Evolutionary conservation across 371 early-diverging fungal species (phyloP).

Genomic region (Lichtheimia ornata): DNA sequence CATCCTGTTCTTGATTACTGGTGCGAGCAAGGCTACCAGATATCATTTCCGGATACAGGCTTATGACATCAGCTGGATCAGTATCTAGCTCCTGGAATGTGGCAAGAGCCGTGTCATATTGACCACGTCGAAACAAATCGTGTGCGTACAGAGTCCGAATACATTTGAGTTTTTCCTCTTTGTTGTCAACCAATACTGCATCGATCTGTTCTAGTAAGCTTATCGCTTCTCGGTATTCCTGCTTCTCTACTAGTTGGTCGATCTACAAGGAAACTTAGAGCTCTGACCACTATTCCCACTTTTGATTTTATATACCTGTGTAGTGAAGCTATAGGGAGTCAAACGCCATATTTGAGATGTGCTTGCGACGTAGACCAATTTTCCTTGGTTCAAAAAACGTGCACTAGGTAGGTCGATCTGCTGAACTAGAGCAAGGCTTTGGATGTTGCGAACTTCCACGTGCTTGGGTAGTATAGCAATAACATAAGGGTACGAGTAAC

Average conservation of each 20-base stretch:
- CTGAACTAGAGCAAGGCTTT: conserved; percentile 82
- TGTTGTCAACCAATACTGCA: conserved; percentile 80
- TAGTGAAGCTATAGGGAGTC: conserved; percentile 83
- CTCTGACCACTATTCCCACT: neutral
- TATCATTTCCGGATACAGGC: conserved; percentile 78
- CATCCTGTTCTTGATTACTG: neutral
- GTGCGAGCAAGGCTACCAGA: conserved; percentile 40
- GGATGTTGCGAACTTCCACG: conserved; percentile 87
- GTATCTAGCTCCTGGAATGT: conserved; percentile 82
- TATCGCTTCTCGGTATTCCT: conserved; percentile 84
- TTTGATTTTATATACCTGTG: conserved; percentile 63
- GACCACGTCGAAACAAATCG: conserved; percentile 74
- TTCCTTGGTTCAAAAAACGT: conserved; percentile 65
- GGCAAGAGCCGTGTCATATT: conserved; percentile 79
- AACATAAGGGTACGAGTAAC: conserved; percentile 77
- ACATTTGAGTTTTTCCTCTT: conserved; percentile 58
- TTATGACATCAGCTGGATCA: conserved; percentile 82
- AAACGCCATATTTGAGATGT: conserved; percentile 81
- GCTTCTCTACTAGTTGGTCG: conserved; percentile 76
- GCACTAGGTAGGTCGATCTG: conserved; percentile 66
- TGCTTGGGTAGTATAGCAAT: conserved; percentile 68
- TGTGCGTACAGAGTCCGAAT: conserved; percentile 86
- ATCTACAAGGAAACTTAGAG: conserved; percentile 36
- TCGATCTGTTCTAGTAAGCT: conserved; percentile 87
- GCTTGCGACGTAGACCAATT: conserved; percentile 81